These are phyloP conservation scores for Vigna angularis DNA, from an alignment of 306 rosid genomes.

Conservation along the genomic window DNA sequence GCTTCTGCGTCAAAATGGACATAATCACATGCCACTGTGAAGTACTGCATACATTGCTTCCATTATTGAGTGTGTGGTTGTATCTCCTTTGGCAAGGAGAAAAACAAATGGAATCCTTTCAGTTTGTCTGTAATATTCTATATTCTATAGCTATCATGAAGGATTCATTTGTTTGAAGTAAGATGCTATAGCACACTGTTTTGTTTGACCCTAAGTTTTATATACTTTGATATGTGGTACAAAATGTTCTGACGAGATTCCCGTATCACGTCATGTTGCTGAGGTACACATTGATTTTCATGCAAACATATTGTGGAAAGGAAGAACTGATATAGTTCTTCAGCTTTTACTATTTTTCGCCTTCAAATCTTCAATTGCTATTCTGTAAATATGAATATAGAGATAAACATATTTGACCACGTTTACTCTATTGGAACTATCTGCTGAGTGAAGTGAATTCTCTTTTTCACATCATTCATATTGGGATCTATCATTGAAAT, in stretches of 20 bases:
- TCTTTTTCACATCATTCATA: background rate
- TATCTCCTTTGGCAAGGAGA: constrained; percentile 33
- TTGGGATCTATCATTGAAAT: constrained; percentile 17
- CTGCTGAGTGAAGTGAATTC: background rate
- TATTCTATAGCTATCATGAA: constrained; percentile 16
- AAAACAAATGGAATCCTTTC: constrained; percentile 29
- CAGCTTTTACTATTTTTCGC: constrained; percentile 15
- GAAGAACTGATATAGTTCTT: constrained; percentile 9
- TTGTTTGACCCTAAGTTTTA: constrained; percentile 20
- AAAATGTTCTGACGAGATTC: constrained; percentile 38
- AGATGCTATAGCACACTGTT: constrained; percentile 8
- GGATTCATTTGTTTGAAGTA: constrained; percentile 19
- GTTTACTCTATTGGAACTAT: constrained; percentile 10
- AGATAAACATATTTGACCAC: background rate
- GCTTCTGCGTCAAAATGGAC: constrained; percentile 13
- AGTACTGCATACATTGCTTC: constrained; percentile 28
- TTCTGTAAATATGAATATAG: background rate
- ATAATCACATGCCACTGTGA: constrained; percentile 40
- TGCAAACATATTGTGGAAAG: constrained; percentile 4
- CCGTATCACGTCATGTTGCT: constrained; percentile 29
- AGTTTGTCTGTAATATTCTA: constrained; percentile 27
- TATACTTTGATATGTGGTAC: constrained; percentile 30
- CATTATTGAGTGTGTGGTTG: constrained; percentile 41
- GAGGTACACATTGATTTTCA: constrained; percentile 36
- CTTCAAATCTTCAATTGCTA: background rate